These are phyloP conservation scores for Cladophialophora immunda DNA, from an alignment of 2,329 filamentous ascomycete genomes.

Conservation along the genomic window DNA sequence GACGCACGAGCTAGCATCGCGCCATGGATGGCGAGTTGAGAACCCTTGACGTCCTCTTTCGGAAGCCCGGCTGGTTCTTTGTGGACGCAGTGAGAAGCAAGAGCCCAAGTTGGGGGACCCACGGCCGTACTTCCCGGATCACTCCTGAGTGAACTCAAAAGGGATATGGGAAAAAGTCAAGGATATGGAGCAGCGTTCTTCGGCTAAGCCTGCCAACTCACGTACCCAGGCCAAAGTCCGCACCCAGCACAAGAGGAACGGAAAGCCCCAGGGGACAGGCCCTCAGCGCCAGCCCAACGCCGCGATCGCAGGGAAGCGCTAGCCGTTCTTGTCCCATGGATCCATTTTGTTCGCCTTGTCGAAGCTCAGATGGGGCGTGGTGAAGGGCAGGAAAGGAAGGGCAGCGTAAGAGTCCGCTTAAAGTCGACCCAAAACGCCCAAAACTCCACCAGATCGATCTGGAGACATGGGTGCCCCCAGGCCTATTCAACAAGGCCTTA, in stretches of 20 bases:
- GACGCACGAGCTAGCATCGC: conserved; percentile 36
- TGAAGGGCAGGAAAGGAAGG: conserved; percentile 30
- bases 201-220: conserved; percentile 21
- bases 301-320: conserved; percentile 12
- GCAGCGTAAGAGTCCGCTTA: conserved; percentile 19
- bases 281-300: conserved; percentile 9
- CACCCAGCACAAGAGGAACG: conserved; percentile 16
- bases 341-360: conserved; percentile 22
- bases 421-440: conserved; percentile 22
- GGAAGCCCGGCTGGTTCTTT: conserved; percentile 26
- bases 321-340: conserved; percentile 18
- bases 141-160: conserved; percentile 21
- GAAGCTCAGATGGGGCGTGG: conserved; percentile 17
- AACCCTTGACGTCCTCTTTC: conserved; percentile 33
- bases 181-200: conserved; percentile 17
- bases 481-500: conserved; percentile 20
- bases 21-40: conserved; percentile 32
- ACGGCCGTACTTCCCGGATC: conserved; percentile 18
- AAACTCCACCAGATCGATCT: conserved; percentile 38
- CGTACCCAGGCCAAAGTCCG: conserved; percentile 16
- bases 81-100: conserved; percentile 26
- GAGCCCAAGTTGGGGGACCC: conserved; percentile 25
- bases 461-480: conserved; percentile 28
- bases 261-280: conserved; percentile 9
- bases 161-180: conserved; percentile 14